Evolutionary conservation across 208 protist genomes (phyloP), one percentile per base, ranked within the genome.

Genomic region (Naegleria lovaniensis): DNA sequence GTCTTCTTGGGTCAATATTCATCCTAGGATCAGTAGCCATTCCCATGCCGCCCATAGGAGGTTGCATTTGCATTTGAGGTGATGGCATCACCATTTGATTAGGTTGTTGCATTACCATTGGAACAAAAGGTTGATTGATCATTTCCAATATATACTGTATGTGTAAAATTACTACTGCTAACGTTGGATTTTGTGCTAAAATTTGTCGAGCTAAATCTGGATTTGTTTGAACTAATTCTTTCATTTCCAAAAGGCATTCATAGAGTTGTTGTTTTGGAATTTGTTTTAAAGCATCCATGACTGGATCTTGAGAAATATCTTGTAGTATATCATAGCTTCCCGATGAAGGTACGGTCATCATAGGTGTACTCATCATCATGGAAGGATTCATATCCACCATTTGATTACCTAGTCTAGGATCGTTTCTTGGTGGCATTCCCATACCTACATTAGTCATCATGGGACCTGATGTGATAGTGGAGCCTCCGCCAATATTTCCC

Each of bases 141-240:
- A 88, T 88, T 39, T 43, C 84, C 29, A 88, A 36, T 52, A 88
- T 58, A 39, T 88, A 48, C 58, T 88, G 84, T 5, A 58, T 58
- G 43, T 88, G n/a, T 33, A 88, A 38, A 22, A 88, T 58, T 1
- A 88, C 84, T 38, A 88, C n/a, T 19, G 41, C 19, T 38, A 88
- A 36, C 0, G 84, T 88, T 48, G 84, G 84, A 58, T 88, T 88
- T 55, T 88, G 84, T 39, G 41, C 16, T 33, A 88, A 88, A 39
- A 88, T 88, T 58, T 88, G 39, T 38, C 41, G 15, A 33, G 84
- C 39, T 15, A n/a, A 22, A 5, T 88, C 84, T 0, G 84, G 84
- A 55, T 88, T 58, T 15, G 84, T 58, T 38, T 48, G 11, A 6
- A 88, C 84, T 38, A 88, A 58, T 11, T 88, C 36, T 55, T 58